Conservation (phyloP, 1,284 basidiomycete genomes). For the Porodaedalea pini region DNA sequence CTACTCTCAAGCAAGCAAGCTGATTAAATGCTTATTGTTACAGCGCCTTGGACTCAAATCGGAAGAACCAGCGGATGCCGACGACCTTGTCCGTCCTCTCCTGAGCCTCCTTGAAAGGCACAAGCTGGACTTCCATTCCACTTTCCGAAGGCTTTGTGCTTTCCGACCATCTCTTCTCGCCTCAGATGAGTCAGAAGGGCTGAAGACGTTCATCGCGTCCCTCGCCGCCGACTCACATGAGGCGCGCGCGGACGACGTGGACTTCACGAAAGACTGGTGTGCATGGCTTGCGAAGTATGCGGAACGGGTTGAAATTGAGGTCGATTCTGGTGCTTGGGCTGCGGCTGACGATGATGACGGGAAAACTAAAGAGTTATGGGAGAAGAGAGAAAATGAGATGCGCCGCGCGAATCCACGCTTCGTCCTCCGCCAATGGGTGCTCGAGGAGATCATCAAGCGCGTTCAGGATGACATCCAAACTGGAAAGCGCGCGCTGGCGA, state of each 20-base stretch:
- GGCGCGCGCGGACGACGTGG: conserved; percentile 37
- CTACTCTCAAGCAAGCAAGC: neutral
- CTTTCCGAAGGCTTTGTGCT: conserved; percentile 66
- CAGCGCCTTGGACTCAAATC: conserved; percentile 74
- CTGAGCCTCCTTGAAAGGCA: conserved; percentile 68
- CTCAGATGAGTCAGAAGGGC: conserved; percentile 27
- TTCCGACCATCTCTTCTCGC: conserved; percentile 55
- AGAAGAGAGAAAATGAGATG: conserved; percentile 42
- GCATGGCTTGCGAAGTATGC: conserved; percentile 71
- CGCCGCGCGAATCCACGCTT: conserved; percentile 78
- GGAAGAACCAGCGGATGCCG: conserved; percentile 54
- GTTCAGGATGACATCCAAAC: conserved; percentile 59
- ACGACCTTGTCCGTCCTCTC: conserved; percentile 56
- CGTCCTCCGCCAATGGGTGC: conserved; percentile 86
- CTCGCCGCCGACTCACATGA: conserved; percentile 46
- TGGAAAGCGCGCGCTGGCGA: conserved; percentile 63
- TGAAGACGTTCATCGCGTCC: conserved; percentile 45
- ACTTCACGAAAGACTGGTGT: conserved; percentile 48
- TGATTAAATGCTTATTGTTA: conserved; percentile 1
- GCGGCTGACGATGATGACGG: conserved; percentile 27
- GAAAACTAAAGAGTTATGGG: conserved; percentile 37
- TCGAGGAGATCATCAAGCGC: conserved; percentile 82
- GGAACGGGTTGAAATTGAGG: conserved; percentile 55
- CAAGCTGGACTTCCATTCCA: conserved; percentile 78
- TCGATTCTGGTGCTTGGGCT: conserved; percentile 31